Evolutionary conservation across 768 basidiomycete species (phyloP).

Genomic region (Boletus sensibilis): DNA sequence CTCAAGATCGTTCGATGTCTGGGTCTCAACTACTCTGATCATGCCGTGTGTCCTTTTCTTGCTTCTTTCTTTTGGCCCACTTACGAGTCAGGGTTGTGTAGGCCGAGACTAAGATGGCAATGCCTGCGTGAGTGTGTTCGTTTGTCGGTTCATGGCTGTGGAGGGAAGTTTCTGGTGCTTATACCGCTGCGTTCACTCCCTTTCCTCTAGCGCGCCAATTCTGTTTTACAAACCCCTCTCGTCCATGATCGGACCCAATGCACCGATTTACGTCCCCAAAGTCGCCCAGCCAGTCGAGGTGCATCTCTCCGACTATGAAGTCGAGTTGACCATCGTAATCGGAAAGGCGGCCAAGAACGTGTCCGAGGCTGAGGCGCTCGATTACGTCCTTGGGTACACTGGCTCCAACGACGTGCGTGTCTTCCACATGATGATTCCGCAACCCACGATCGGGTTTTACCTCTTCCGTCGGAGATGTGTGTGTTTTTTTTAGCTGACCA

Average conservation of each 20-base stretch:
- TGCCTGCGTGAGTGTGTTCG: conserved; percentile 53
- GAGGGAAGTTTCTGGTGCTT: background rate
- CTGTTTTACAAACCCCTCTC: conserved; percentile 79
- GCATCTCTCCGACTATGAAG: conserved; percentile 80
- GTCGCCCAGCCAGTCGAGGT: conserved; percentile 67
- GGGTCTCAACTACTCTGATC: conserved; percentile 82
- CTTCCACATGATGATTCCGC: background rate
- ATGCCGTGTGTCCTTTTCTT: conserved; percentile 52
- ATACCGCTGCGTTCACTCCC: background rate
- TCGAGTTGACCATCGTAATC: conserved; percentile 78
- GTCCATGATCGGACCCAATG: conserved; percentile 68
- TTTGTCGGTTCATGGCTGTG: too few species aligned
- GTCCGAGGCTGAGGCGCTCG: conserved; percentile 73
- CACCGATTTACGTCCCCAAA: conserved; percentile 61
- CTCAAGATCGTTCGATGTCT: conserved; percentile 72
- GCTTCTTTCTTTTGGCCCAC: background rate
- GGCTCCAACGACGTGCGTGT: conserved; percentile 69
- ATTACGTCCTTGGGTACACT: conserved; percentile 84
- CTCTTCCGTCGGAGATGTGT: background rate
- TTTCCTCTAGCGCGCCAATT: conserved; percentile 53
- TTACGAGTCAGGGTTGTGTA: conserved; percentile 22
- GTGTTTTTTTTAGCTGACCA: background rate
- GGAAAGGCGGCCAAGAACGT: conserved; percentile 82
- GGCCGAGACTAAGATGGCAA: conserved; percentile 65
- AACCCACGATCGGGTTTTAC: background rate